Evolutionary conservation across 192 early-diverging fungal species (phyloP).

Genomic region (Entomortierella parvispora): DNA sequence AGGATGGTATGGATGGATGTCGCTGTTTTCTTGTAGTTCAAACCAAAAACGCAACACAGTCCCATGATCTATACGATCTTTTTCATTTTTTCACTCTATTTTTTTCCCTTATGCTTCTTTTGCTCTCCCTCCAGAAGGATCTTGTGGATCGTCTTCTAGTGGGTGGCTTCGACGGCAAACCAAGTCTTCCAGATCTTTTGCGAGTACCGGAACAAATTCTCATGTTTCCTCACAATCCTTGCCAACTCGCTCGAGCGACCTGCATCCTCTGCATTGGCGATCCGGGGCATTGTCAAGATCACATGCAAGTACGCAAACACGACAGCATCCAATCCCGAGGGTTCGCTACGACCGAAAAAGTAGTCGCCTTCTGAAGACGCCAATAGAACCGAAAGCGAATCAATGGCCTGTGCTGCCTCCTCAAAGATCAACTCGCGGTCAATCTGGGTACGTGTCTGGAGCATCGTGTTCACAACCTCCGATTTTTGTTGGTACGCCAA

Average conservation of each 20-base stretch:
- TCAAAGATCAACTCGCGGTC: constrained; percentile 49
- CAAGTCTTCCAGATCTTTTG: constrained; percentile 50
- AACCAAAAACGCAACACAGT: too few species aligned
- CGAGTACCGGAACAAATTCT: constrained; percentile 37
- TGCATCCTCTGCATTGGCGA: constrained; percentile 28
- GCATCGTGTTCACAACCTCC: constrained; percentile 32
- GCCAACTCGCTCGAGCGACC: constrained; percentile 40
- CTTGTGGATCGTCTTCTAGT: background rate
- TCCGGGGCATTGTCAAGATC: constrained; percentile 37
- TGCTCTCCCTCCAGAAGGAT: too few species aligned
- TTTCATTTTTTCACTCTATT: too few species aligned
- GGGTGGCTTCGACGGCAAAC: constrained; percentile 21
- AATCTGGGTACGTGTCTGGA: constrained; percentile 45
- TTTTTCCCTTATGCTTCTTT: too few species aligned
- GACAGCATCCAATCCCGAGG: constrained; percentile 38
- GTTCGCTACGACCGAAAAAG: constrained; percentile 37
- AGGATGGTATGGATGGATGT: too few species aligned
- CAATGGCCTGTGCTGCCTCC: constrained; percentile 36
- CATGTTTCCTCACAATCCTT: constrained; percentile 39
- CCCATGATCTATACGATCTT: too few species aligned
- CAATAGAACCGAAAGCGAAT: constrained; percentile 23
- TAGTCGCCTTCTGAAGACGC: constrained; percentile 20
- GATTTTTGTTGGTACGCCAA: constrained; percentile 35
- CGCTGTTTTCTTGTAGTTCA: too few species aligned
- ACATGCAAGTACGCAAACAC: constrained; percentile 49